phyloP scores from a whole-genome alignment of 2,329 filamentous ascomycete species.

The Colletotrichum siamense region DNA sequence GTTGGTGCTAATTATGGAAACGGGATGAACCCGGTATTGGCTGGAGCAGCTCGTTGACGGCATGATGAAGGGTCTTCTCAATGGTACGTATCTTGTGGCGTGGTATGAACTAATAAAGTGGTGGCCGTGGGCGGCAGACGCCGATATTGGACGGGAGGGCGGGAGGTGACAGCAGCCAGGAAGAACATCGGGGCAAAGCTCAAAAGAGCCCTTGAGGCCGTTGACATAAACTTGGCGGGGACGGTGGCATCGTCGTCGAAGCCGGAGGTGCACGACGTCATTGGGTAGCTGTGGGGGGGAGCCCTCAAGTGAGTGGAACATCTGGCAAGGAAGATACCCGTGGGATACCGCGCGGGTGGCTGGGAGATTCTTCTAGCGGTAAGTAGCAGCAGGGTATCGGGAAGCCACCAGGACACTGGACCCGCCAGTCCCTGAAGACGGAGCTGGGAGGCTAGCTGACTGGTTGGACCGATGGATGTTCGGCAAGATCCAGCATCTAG shows the following conservation, averaged over 20 bases:
- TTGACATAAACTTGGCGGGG: conserved; percentile 20
- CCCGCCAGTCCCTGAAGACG: conserved; percentile 15
- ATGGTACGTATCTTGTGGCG: conserved; percentile 5
- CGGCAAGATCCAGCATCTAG: conserved; percentile 21
- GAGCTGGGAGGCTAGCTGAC: not conserved
- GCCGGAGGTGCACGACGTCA: conserved; percentile 17
- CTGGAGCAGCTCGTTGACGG: conserved; percentile 3
- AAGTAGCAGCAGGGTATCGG: not conserved
- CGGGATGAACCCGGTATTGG: conserved; percentile 18
- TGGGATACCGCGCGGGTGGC: not conserved
- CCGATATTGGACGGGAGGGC: conserved; percentile 3
- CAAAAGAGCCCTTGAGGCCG: not conserved
- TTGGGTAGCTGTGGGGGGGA: conserved; percentile 19
- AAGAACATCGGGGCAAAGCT: conserved; percentile 4
- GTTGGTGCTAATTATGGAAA: conserved; percentile 23
- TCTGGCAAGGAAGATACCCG: not conserved
- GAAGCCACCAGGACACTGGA: not conserved
- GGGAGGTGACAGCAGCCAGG: conserved; percentile 10
- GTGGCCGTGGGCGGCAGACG: not conserved
- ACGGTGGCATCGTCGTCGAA: conserved; percentile 13
- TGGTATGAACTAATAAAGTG: not conserved
- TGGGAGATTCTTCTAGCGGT: not conserved
- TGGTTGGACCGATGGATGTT: conserved; percentile 13
- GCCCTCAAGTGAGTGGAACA: conserved; percentile 5
- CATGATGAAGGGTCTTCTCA: conserved; percentile 7